Conservation (phyloP, 2,329 filamentous ascomycete species). For the Fusarium concolor region DNA sequence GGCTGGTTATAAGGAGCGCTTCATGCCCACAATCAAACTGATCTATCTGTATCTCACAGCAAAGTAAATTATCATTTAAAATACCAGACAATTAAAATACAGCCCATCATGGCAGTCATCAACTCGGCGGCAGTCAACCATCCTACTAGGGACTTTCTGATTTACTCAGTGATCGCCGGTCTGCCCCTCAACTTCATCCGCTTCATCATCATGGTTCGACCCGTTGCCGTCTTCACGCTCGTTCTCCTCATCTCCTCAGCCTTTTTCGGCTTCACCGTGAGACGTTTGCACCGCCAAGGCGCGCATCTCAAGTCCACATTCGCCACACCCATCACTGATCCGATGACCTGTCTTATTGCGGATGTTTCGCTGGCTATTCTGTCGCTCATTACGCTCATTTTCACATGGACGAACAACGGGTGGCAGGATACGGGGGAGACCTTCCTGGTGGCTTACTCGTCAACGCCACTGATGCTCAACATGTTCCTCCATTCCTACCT, state of each 20-base stretch:
- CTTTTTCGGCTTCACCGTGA: conserved; percentile 2
- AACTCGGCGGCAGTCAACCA: neutral
- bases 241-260: neutral
- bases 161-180: neutral
- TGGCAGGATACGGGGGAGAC: neutral
- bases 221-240: neutral
- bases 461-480: neutral
- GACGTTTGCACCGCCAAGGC: neutral
- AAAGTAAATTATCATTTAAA: too few relatives aligned
- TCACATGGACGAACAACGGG: neutral
- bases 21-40: too few relatives aligned
- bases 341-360: neutral
- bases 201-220: conserved; percentile 1
- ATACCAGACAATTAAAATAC: neutral
- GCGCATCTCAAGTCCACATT: neutral
- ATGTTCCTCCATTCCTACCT: conserved; percentile 14
- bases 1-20: too few relatives aligned
- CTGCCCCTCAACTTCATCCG: conserved; percentile 10
- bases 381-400: neutral
- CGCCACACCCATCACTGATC: neutral
- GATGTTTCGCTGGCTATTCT: neutral
- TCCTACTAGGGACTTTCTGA: neutral
- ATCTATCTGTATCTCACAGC: too few relatives aligned
- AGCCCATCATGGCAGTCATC: neutral
- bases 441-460: neutral